These are phyloP conservation scores for Ricinus communis DNA, from an alignment of 345 rosid genomes.

Conservation along the genomic window DNA sequence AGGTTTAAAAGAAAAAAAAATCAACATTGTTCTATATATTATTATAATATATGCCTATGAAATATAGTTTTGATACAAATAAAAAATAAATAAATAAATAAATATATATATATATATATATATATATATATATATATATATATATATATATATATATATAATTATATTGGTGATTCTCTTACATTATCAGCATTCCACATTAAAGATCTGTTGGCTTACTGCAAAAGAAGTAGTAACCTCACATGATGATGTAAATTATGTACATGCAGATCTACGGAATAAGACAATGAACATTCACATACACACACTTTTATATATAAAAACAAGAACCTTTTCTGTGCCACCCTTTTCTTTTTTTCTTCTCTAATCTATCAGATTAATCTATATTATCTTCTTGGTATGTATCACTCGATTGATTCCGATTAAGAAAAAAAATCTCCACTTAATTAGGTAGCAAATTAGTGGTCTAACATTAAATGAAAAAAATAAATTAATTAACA, in stretches of 20 bases:
- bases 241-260: background rate
- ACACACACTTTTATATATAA: background rate
- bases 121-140: background rate
- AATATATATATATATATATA: no score
- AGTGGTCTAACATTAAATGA: no score
- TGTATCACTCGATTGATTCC: slow-evolving; percentile 14
- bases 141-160: slow-evolving; percentile 1
- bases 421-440: slow-evolving; percentile 4
- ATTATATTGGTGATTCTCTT: slow-evolving; percentile 13
- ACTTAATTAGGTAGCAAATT: background rate
- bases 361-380: background rate
- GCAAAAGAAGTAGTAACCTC: background rate
- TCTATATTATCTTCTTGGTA: slow-evolving; percentile 21
- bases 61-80: no score
- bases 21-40: no score
- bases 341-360: background rate
- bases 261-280: background rate
- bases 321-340: background rate
- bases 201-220: background rate
- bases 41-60: no score
- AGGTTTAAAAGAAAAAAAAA: no score
- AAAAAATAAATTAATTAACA: no score
- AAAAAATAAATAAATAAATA: no score
- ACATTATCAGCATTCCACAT: slow-evolving; percentile 16
- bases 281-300: no score